Evolutionary conservation across 2,329 filamentous ascomycete genomes (phyloP), one percentile per base, ranked within the genome.

Genomic region (Aspergillus latus): DNA sequence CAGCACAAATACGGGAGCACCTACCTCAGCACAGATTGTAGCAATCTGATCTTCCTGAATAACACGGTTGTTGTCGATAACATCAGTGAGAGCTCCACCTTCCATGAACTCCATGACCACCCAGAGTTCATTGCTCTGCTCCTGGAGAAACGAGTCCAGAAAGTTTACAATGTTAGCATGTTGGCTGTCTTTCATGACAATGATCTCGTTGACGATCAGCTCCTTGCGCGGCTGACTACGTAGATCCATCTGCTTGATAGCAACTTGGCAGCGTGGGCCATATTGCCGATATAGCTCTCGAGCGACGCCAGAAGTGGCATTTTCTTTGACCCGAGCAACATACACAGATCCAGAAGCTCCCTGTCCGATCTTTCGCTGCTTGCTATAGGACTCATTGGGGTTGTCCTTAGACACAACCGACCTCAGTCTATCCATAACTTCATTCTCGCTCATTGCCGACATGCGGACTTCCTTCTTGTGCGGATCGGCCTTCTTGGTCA

Each of bases 61-160:
- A 56, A 87, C 86, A 2, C 88, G 84, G 75, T 97, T 99, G 78
- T 97, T 97, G 76, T 99, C 94, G 76, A 99, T 99, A 59, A 99
- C 92, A 80, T 99, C 94, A 1, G 94, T 99, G 73, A 99, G 79
- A 60, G 94, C 90, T 77, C 94, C 94, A 67, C 94, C 94, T 77
- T 99, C 94, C 94, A 99, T 99, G 69, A 92, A 99, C 78, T 99
- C 94, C 94, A 99, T 96, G 51, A 99, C 93, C 9, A 99, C 92
- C 94, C 94, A 99, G n/a, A 99, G 83, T 74, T 99, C 94, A 53
- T 89, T 85, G 68, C 90, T 92, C 74, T 94, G 93, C 74, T 97
- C 96, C 68, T 94, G 90, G 70, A 99, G 78, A 81, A 97, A 99
- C 3, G 93, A 92, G 66, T 99, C 94, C 34, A 99, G 80, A 78